Percentiles rank a stretch among this genome's conserved stretches.
These are phyloP conservation scores for Austropuccinia psidii DNA, from an alignment of 1,284 basidiomycete species.

Conservation along the genomic window DNA sequence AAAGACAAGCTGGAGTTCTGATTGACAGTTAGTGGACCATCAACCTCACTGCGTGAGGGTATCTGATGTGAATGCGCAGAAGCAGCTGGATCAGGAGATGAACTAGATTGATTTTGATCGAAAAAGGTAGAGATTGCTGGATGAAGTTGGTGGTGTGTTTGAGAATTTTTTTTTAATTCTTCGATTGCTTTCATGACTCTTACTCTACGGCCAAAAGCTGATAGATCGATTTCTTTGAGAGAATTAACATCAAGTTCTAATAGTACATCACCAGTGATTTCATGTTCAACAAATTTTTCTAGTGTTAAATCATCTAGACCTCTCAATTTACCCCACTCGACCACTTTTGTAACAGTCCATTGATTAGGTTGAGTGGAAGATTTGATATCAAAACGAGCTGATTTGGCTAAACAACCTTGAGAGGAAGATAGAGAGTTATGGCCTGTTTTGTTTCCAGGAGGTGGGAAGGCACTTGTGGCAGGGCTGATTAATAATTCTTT, in stretches of 20 bases:
- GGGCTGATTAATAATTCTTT: conserved; percentile 26
- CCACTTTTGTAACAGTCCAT: conserved; percentile 82
- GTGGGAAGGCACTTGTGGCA: conserved; percentile 32
- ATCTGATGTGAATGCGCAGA: conserved; percentile 51
- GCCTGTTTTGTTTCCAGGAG: conserved; percentile 7
- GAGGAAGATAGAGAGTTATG: conserved; percentile 13
- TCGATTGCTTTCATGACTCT: conserved; percentile 89
- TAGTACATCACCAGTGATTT: conserved; percentile 93
- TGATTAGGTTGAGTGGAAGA: conserved; percentile 54
- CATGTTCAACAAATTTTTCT: conserved; percentile 88
- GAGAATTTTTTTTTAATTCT: conserved; percentile 55
- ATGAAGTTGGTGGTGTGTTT: conserved; percentile 35
- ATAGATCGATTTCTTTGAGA: conserved; percentile 92
- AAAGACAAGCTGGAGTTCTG: too few relatives aligned
- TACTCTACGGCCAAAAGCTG: conserved; percentile 86
- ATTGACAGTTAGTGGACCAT: too few relatives aligned
- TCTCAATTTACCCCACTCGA: conserved; percentile 76
- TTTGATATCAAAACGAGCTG: neutral
- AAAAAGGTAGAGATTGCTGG: too few relatives aligned
- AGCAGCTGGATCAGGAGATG: conserved; percentile 52
- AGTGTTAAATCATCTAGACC: conserved; percentile 76
- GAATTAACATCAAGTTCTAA: conserved; percentile 86
- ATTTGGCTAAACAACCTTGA: neutral
- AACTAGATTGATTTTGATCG: too few relatives aligned
- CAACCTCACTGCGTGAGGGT: neutral